Evolutionary conservation across 2,329 filamentous ascomycete species (phyloP).

Genomic region (Aspergillus ochraceoroseus): DNA sequence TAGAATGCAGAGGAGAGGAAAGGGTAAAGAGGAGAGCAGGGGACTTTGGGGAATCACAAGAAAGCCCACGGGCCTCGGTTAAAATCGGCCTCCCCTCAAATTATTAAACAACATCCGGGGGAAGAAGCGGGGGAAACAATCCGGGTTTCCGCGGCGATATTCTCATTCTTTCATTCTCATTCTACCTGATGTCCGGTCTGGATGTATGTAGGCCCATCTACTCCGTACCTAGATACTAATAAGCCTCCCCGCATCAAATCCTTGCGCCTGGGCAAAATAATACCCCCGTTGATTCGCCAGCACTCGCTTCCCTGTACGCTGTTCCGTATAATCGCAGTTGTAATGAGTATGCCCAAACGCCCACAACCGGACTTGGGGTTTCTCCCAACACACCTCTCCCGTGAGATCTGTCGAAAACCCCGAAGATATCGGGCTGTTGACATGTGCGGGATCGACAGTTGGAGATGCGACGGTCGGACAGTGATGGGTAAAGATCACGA

Average conservation of each 20-base stretch:
- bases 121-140: no score
- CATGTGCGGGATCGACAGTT: constrained; percentile 32
- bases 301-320: constrained; percentile 31
- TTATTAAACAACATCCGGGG: no score
- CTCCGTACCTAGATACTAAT: constrained; percentile 15
- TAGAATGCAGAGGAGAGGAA: background rate
- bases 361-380: constrained; percentile 40
- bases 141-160: no score
- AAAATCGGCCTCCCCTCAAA: constrained; percentile 7
- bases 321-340: constrained; percentile 40
- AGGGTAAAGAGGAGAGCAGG: background rate
- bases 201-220: no score
- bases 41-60: constrained; percentile 9
- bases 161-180: no score
- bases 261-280: constrained; percentile 38
- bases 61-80: constrained; percentile 12
- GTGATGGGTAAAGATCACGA: constrained; percentile 41
- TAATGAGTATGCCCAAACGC: constrained; percentile 50
- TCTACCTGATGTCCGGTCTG: no score
- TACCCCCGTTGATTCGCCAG: constrained; percentile 43
- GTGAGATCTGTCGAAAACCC: constrained; percentile 45
- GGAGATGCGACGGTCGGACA: constrained; percentile 30
- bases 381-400: constrained; percentile 38
- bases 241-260: constrained; percentile 34
- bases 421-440: constrained; percentile 30